phyloP scores from a whole-genome alignment of 1,284 basidiomycete genomes.

The Leccinum pachyderme region DNA sequence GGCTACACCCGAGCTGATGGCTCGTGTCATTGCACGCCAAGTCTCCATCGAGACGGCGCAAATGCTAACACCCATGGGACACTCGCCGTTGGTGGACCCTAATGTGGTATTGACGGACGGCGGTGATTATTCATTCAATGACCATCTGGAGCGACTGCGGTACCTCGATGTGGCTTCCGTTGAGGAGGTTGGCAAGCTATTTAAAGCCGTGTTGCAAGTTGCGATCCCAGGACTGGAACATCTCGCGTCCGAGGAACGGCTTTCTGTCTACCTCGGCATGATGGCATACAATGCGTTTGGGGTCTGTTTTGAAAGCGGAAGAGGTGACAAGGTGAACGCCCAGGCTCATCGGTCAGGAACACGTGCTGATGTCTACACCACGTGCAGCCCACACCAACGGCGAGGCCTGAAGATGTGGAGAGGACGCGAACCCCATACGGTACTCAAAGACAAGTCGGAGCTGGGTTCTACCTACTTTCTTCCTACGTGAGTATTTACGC shows the following conservation, averaged over 20 bases:
- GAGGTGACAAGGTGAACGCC: slow-evolving; percentile 60
- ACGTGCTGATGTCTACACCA: slow-evolving; percentile 5
- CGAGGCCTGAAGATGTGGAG: slow-evolving; percentile 65
- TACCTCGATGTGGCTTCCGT: slow-evolving; percentile 54
- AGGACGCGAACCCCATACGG: slow-evolving; percentile 72
- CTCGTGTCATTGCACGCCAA: slow-evolving; percentile 69
- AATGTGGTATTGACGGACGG: slow-evolving; percentile 50
- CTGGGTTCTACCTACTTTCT: slow-evolving; percentile 71
- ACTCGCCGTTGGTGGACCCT: slow-evolving; percentile 23
- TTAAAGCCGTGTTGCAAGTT: slow-evolving; percentile 54
- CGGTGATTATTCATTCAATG: slow-evolving; percentile 60
- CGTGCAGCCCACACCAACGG: slow-evolving; percentile 48
- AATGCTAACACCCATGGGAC: slow-evolving; percentile 37
- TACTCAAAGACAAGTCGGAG: slow-evolving; percentile 69
- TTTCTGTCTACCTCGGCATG: slow-evolving; percentile 62
- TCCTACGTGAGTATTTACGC: slow-evolving; percentile 53
- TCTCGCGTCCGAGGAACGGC: slow-evolving; percentile 62
- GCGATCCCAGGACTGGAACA: slow-evolving; percentile 71
- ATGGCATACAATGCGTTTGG: slow-evolving; percentile 76
- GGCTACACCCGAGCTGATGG: slow-evolving; percentile 55
- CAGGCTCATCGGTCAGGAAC: neutral
- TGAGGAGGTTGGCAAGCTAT: slow-evolving; percentile 50
- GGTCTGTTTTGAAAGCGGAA: slow-evolving; percentile 60
- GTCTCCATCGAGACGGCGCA: slow-evolving; percentile 64
- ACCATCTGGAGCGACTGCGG: slow-evolving; percentile 72